Conservation (phyloP, 495 filamentous ascomycete genomes). For the Aspergillus nanangensis region DNA sequence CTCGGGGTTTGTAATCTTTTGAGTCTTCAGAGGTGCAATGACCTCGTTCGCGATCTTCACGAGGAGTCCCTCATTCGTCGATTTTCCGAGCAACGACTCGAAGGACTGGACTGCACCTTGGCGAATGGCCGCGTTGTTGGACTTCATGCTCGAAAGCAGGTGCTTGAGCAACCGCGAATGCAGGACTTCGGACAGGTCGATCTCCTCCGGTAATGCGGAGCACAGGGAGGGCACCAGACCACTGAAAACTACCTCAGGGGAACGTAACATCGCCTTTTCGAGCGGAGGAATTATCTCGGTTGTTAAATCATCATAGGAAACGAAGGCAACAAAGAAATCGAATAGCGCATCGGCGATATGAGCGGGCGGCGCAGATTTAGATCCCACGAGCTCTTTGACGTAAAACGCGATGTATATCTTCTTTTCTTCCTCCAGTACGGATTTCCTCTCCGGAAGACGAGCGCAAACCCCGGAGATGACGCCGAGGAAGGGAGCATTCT, state of each 20-base stretch:
- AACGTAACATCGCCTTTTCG: conserved; percentile 82
- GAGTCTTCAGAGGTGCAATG: conserved; percentile 67
- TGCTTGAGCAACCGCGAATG: conserved; percentile 72
- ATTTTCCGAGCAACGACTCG: conserved; percentile 52
- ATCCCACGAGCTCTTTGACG: conserved; percentile 77
- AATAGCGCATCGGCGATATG: conserved; percentile 68
- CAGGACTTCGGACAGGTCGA: conserved; percentile 75
- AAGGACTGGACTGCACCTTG: conserved; percentile 73
- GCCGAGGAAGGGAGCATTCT: conserved; percentile 73
- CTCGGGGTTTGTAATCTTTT: conserved; percentile 75
- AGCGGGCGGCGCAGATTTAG: conserved; percentile 61
- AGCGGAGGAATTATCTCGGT: conserved; percentile 74
- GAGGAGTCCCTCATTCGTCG: conserved; percentile 50
- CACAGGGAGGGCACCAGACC: conserved; percentile 70
- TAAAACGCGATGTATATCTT: conserved; percentile 74
- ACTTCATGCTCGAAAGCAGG: conserved; percentile 82
- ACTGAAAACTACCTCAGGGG: conserved; percentile 83
- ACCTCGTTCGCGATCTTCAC: conserved; percentile 71
- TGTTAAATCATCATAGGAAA: conserved; percentile 68
- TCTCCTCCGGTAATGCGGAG: conserved; percentile 55
- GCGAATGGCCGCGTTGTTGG: conserved; percentile 72
- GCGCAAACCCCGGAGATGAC: conserved; percentile 81
- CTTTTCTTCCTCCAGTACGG: conserved; percentile 59
- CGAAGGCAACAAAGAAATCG: conserved; percentile 80
- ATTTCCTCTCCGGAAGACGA: conserved; percentile 54